Base-by-base conservation (phyloP, 2,329 filamentous ascomycete species). In the Aspergillus quadricinctus region DNA sequence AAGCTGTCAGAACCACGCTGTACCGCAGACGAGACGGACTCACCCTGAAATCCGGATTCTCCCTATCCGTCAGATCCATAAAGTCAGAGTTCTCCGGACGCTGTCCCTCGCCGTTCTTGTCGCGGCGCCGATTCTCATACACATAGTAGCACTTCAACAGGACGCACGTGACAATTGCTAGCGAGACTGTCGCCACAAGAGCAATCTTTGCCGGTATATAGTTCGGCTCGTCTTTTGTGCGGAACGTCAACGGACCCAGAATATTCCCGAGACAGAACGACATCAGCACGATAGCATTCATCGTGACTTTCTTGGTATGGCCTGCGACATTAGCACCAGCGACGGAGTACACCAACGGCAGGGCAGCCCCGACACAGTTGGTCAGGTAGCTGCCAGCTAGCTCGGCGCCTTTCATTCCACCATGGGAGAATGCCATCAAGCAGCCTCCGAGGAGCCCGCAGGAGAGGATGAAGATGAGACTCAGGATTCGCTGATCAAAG, bases 291-390 rank as follows among this genome's bases (percentile, higher is more conserved):
- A 81, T 61, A 0, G 77, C 78, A 43, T 78, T 79, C 49, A 77
- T 73, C 1, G 77, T 78, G 25, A 78, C 75, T 57, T 80, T 80
- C 67, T 81, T 81, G 2, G 78, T 78, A 54, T 81, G 77, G 0
- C 78, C 78, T 5, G 75, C 76, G 2, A 77, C 69, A 55, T 81
- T 81, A 17, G 68, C 73, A 0, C 75, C 72, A 17, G 77, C 74
- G 57, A 74, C 69, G 1, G 72, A 72, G 31, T 75, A 73, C 48
- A 77, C 59, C 14, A 78, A 55, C 43, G 75, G 76, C 19, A 78
- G 64, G 2, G 71, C 62, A 1, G 72, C 69, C 6, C 75, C 72
- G 29, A 74, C 71, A 2, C 69, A 67, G 56, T 76, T 73, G 25
- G 72, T 74, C 27, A 79, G 66, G 57, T 78, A 78, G 54, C 74